Evolutionary conservation across 2,329 filamentous ascomycete species (phyloP).

Genomic region (Sclerotinia minor): DNA sequence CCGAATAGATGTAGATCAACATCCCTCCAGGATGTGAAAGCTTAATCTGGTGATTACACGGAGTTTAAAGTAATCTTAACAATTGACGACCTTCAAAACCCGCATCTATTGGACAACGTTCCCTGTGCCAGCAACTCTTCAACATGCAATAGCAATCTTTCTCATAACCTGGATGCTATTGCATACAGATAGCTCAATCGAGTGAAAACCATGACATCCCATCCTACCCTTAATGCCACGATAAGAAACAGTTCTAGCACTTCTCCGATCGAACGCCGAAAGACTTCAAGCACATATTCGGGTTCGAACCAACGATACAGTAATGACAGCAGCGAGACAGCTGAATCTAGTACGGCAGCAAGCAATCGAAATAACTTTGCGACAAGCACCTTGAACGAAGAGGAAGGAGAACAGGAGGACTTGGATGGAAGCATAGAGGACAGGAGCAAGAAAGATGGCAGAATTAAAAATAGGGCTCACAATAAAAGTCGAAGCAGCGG

Average conservation of each 20-base stretch:
- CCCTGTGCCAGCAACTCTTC: neutral
- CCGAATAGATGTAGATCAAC: conserved; percentile 14
- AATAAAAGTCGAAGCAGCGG: conserved; percentile 36
- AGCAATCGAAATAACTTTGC: conserved; percentile 38
- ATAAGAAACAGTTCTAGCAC: conserved; percentile 35
- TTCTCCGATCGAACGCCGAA: conserved; percentile 31
- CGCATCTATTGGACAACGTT: conserved; percentile 5
- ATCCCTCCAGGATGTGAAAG: conserved; percentile 14
- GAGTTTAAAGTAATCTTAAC: neutral
- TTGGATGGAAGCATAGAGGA: conserved; percentile 22
- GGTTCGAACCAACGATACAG: conserved; percentile 39
- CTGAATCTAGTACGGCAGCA: conserved; percentile 48
- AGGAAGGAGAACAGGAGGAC: conserved; percentile 12
- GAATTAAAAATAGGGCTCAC: conserved; percentile 37
- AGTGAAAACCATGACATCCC: conserved; percentile 36
- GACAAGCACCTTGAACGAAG: conserved; percentile 24
- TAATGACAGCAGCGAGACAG: conserved; percentile 47
- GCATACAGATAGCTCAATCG: conserved; percentile 23
- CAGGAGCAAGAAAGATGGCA: conserved; percentile 29
- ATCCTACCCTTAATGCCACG: conserved; percentile 27
- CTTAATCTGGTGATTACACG: conserved; percentile 17
- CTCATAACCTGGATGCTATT: conserved; percentile 25
- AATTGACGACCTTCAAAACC: neutral
- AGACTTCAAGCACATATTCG: conserved; percentile 33
- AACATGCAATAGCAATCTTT: conserved; percentile 27